Evolutionary conservation across 495 filamentous ascomycete genomes (phyloP).

Genomic region (Lepraria neglecta): DNA sequence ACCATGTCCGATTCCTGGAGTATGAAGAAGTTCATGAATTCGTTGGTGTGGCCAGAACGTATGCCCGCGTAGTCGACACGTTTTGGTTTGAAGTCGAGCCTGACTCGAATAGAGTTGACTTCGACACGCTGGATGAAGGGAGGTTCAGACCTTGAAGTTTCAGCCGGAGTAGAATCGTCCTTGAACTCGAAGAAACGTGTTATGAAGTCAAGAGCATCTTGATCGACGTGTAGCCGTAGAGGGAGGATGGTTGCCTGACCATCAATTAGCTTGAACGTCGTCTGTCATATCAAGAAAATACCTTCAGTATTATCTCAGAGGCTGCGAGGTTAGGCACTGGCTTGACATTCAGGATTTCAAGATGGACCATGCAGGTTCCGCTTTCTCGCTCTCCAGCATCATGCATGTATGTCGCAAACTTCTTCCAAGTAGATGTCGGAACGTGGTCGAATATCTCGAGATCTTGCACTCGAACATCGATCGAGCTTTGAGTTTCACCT

Average conservation of each 20-base stretch:
- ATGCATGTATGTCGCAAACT: conserved; percentile 89
- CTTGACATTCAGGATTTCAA: conserved; percentile 80
- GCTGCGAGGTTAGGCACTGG: conserved; percentile 78
- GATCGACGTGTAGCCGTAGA: conserved; percentile 88
- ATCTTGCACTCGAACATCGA: conserved; percentile 75
- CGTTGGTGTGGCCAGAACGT: conserved; percentile 94
- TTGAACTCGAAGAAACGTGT: conserved; percentile 97
- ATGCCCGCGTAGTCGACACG: conserved; percentile 89
- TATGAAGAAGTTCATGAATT: conserved; percentile 98
- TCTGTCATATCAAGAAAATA: conserved; percentile 29
- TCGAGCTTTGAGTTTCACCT: conserved; percentile 75
- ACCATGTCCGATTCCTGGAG: conserved; percentile 84
- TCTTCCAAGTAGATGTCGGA: conserved; percentile 95
- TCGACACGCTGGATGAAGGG: conserved; percentile 90
- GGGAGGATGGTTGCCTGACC: conserved; percentile 70
- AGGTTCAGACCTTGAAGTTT: conserved; percentile 52
- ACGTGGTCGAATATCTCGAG: conserved; percentile 92
- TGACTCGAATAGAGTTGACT: conserved; percentile 72
- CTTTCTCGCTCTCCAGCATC: conserved; percentile 80
- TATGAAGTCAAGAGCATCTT: conserved; percentile 96
- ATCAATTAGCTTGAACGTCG: conserved; percentile 23
- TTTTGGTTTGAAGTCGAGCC: conserved; percentile 96
- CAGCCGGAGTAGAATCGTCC: conserved; percentile 56
- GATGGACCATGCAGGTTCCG: conserved; percentile 78
- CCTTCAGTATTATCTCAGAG: conserved; percentile 82